Conservation (phyloP, 208 protist species). For the Trypanosoma mega region DNA sequence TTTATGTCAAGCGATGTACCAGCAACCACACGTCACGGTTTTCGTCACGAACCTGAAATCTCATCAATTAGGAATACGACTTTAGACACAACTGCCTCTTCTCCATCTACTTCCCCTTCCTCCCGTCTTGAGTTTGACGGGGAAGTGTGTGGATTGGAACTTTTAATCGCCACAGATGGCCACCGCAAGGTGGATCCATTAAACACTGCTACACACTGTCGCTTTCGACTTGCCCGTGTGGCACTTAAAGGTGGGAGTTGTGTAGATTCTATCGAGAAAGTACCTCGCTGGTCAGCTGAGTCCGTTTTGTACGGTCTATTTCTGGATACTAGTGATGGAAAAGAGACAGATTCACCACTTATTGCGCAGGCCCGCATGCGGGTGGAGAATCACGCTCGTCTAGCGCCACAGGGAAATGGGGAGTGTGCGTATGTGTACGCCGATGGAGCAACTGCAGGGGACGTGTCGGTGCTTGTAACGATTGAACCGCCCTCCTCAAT, state of each 20-base stretch:
- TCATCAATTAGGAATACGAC: too few species aligned
- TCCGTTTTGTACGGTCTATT: too few species aligned
- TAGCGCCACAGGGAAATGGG: conserved; percentile 11
- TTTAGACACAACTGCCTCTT: too few species aligned
- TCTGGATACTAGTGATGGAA: neutral
- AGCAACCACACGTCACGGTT: too few species aligned
- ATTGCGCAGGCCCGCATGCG: neutral
- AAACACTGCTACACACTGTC: conserved; percentile 35
- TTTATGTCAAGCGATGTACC: too few species aligned
- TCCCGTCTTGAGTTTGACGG: neutral
- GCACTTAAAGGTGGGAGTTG: neutral
- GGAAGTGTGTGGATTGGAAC: conserved; percentile 29
- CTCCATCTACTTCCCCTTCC: too few species aligned
- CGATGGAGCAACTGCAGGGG: neutral
- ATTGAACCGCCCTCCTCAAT: conserved; percentile 9
- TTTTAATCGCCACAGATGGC: conserved; percentile 38
- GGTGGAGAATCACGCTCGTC: conserved; percentile 12
- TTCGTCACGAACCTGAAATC: too few species aligned
- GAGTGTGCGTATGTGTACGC: conserved; percentile 22
- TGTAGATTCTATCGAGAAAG: neutral
- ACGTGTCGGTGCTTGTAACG: conserved; percentile 7
- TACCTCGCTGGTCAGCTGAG: too few species aligned
- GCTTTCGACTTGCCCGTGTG: conserved; percentile 24
- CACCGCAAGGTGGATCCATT: conserved; percentile 27
- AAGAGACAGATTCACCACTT: neutral